Conservation (phyloP, 2,329 filamentous ascomycete genomes). For the Thelonectria blattea region DNA sequence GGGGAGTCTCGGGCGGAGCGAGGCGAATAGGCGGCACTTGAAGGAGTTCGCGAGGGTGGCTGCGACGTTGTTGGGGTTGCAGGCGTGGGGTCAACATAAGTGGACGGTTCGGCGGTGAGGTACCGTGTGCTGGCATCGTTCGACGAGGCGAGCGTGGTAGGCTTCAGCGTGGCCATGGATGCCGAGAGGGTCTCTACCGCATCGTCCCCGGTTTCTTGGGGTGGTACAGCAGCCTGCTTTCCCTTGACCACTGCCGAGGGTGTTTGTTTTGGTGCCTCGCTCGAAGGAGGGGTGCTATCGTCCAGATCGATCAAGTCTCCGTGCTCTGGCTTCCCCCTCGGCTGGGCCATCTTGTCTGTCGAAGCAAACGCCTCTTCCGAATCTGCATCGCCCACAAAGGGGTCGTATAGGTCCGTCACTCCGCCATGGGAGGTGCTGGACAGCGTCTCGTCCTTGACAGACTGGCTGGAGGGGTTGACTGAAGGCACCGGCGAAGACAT, state of each 20-base stretch:
- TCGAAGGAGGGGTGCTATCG: constrained; percentile 18
- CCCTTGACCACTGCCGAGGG: constrained; percentile 29
- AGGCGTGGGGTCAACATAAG: constrained; percentile 64
- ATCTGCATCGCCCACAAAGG: constrained; percentile 23
- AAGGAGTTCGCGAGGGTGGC: constrained; percentile 64
- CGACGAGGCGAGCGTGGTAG: constrained; percentile 47
- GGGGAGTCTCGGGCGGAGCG: constrained; percentile 54
- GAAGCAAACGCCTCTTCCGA: constrained; percentile 11
- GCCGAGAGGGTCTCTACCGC: constrained; percentile 48
- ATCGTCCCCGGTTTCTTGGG: constrained; percentile 22
- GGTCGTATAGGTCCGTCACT: constrained; percentile 33
- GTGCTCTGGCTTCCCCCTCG: constrained; percentile 5
- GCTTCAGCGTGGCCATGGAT: constrained; percentile 57
- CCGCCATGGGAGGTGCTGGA: constrained; percentile 38
- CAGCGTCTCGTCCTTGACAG: constrained; percentile 39
- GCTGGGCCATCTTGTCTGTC: background rate
- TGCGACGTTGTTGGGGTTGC: constrained; percentile 61
- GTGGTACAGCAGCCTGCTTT: constrained; percentile 33
- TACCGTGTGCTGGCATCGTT: constrained; percentile 48
- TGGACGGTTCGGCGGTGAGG: constrained; percentile 54
- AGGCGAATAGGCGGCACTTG: constrained; percentile 58
- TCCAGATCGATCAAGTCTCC: constrained; percentile 34
- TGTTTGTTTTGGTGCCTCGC: constrained; percentile 14
- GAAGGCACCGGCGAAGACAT: constrained; percentile 47
- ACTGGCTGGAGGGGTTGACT: constrained; percentile 36